These are phyloP conservation scores for Picocystis salinarum DNA, from an alignment of 139 green algal genomes.

Conservation along the genomic window DNA sequence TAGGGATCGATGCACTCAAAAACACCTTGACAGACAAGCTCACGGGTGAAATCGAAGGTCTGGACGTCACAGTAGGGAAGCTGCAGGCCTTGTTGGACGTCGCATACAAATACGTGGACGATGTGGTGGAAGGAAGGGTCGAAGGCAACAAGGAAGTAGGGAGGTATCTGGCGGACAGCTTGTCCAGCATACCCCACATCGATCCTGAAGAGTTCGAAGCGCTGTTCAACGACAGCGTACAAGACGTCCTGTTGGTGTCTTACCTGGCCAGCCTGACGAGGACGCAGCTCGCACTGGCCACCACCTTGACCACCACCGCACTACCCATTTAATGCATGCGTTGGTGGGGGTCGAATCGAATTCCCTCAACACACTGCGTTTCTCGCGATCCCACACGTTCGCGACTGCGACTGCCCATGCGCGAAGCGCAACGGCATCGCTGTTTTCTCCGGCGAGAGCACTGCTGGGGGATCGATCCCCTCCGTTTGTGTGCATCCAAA, in stretches of 20 bases:
- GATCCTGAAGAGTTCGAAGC: slow-evolving; percentile 48
- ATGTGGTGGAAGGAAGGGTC: slow-evolving; percentile 43
- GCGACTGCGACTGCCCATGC: too few relatives aligned
- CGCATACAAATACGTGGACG: slow-evolving; percentile 52
- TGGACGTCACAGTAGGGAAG: slow-evolving; percentile 32
- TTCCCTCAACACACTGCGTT: too few relatives aligned
- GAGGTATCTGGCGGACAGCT: slow-evolving; percentile 63
- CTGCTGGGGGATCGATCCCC: too few relatives aligned
- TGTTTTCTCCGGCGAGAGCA: too few relatives aligned
- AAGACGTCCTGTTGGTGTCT: slow-evolving; percentile 61
- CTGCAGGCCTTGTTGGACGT: slow-evolving; percentile 38
- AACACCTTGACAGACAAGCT: slow-evolving; percentile 17
- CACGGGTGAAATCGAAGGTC: slow-evolving; percentile 45
- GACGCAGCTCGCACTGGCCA: slow-evolving; percentile 67
- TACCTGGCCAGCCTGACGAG: slow-evolving; percentile 75
- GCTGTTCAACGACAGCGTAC: slow-evolving; percentile 60
- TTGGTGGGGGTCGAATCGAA: too few relatives aligned
- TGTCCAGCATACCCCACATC: slow-evolving; percentile 60
- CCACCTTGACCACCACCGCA: slow-evolving; percentile 62
- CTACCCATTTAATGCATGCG: too few relatives aligned
- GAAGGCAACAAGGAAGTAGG: slow-evolving; percentile 46
- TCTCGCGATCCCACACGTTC: too few relatives aligned
- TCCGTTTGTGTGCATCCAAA: too few relatives aligned
- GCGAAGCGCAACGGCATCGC: too few relatives aligned
- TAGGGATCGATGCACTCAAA: slow-evolving; percentile 18